Evolutionary conservation across 495 filamentous ascomycete genomes (phyloP).

Genomic region (Hypoxylon perforatum): DNA sequence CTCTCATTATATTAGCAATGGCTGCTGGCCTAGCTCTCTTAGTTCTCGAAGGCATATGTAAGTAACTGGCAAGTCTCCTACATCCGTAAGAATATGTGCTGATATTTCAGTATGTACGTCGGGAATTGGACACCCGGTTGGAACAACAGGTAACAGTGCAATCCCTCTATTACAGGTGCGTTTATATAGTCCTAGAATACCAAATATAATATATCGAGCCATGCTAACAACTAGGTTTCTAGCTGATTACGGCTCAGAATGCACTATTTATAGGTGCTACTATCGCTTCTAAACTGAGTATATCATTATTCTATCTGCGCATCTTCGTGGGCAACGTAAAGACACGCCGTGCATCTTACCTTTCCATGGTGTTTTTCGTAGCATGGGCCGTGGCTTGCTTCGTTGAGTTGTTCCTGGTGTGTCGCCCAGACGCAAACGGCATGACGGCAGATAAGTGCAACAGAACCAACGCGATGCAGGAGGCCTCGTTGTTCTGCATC

Average conservation of each 20-base stretch:
- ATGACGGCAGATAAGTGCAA: neutral
- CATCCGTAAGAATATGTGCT: neutral
- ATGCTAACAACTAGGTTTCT: neutral
- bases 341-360: neutral
- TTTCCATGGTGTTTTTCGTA: slow-evolving; percentile 2
- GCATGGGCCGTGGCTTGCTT: neutral
- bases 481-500: slow-evolving; percentile 19
- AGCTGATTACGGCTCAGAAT: slow-evolving; percentile 12
- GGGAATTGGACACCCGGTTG: slow-evolving; percentile 12
- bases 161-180: neutral
- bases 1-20: slow-evolving; percentile 6
- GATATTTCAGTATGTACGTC: slow-evolving; percentile 3
- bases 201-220: neutral
- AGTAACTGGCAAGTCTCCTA: neutral
- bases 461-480: neutral
- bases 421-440: neutral
- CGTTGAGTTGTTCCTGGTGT: slow-evolving; percentile 3
- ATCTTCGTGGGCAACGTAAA: neutral
- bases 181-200: neutral
- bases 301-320: slow-evolving; percentile 18
- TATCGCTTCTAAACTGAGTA: slow-evolving; percentile 9
- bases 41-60: slow-evolving; percentile 6
- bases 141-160: neutral
- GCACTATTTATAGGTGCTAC: neutral
- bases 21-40: slow-evolving; percentile 1